Evolutionary conservation across 2,329 filamentous ascomycete species (phyloP).

Genomic region (Sclerotinia glacialis): DNA sequence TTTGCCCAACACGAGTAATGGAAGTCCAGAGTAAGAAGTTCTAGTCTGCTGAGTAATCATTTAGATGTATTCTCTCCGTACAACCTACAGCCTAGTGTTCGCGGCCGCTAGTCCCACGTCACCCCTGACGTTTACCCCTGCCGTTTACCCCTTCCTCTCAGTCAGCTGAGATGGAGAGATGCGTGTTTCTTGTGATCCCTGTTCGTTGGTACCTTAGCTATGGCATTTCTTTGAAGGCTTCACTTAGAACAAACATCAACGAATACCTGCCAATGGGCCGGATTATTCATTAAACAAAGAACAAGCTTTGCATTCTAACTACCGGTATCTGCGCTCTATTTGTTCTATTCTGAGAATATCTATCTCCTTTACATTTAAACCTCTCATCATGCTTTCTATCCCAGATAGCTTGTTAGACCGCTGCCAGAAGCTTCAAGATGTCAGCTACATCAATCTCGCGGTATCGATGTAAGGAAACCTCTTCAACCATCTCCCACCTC

Average conservation of each 20-base stretch:
- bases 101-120: slow-evolving; percentile 7
- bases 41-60: too few relatives aligned
- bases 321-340: background rate
- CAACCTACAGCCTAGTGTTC: background rate
- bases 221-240: background rate
- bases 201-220: background rate
- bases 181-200: background rate
- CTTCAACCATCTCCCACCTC: background rate
- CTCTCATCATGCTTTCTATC: slow-evolving; percentile 23
- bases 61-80: too few relatives aligned
- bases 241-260: background rate
- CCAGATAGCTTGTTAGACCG: slow-evolving; percentile 33
- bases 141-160: background rate
- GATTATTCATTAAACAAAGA: background rate
- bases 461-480: slow-evolving; percentile 50
- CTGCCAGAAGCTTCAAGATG: slow-evolving; percentile 51
- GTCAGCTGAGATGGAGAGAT: background rate
- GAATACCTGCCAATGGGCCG: background rate
- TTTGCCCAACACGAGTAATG: too few relatives aligned
- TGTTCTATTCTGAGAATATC: too few relatives aligned
- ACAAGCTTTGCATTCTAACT: background rate
- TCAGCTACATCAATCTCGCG: slow-evolving; percentile 51
- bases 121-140: background rate
- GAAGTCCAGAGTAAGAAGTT: too few relatives aligned
- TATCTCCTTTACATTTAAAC: slow-evolving; percentile 23